Evolutionary conservation across 352 stramenopile species (phyloP).

Genomic region (Thraustochytrium sp.): DNA sequence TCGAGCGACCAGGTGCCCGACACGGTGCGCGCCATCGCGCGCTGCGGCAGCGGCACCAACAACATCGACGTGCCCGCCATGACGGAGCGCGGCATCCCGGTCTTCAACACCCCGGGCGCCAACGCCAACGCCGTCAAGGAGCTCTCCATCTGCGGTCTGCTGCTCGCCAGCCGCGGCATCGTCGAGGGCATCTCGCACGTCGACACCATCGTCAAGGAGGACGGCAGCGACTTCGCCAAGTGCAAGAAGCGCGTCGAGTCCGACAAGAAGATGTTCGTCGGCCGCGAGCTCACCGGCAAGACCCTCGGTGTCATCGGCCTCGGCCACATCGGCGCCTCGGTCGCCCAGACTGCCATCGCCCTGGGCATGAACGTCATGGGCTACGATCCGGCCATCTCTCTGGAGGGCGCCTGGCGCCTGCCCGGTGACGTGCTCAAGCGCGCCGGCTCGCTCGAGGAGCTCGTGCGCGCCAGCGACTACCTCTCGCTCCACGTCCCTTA

Average conservation of each 20-base stretch:
- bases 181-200: conserved; percentile 57
- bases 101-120: conserved; percentile 91
- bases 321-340: conserved; percentile 80
- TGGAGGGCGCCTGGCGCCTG: conserved; percentile 59
- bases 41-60: conserved; percentile 78
- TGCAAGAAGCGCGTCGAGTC: conserved; percentile 62
- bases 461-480: conserved; percentile 86
- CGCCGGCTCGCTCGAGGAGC: conserved; percentile 54
- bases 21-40: conserved; percentile 57
- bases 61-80: conserved; percentile 85
- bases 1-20: conserved; percentile 5
- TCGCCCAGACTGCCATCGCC: conserved; percentile 79
- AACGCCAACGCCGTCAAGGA: conserved; percentile 92
- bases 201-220: conserved; percentile 44
- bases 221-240: conserved; percentile 49
- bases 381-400: conserved; percentile 84
- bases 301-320: conserved; percentile 88
- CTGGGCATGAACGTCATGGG: conserved; percentile 89
- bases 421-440: conserved; percentile 41
- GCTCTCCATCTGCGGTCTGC: conserved; percentile 81
- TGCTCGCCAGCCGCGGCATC: conserved; percentile 60
- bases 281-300: conserved; percentile 71
- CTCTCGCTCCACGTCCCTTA: conserved; percentile 92
- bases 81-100: conserved; percentile 79
- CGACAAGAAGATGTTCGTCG: conserved; percentile 69